Evolutionary conservation across 495 filamentous ascomycete species (phyloP).

Genomic region (Penicillium robsamsonii): DNA sequence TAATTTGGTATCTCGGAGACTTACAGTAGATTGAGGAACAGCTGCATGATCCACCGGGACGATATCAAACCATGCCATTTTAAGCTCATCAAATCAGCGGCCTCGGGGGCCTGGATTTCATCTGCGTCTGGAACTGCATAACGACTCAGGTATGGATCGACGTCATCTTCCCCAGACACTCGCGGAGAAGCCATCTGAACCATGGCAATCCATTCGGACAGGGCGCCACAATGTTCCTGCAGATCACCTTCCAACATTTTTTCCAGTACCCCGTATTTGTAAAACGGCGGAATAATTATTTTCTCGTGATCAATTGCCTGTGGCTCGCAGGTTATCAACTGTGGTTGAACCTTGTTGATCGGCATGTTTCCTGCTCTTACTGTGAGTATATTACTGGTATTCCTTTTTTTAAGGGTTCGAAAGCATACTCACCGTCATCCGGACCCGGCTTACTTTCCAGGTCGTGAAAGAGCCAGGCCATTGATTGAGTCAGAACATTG

Average conservation of each 20-base stretch:
- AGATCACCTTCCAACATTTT: constrained; percentile 45
- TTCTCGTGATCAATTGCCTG: constrained; percentile 28
- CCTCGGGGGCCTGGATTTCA: constrained; percentile 15
- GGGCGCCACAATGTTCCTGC: constrained; percentile 58
- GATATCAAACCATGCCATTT: constrained; percentile 50
- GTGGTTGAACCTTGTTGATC: constrained; percentile 54
- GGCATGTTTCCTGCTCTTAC: constrained; percentile 37
- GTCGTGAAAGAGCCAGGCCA: constrained; percentile 83
- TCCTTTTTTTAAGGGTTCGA: not conserved
- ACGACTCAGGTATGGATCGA: constrained; percentile 80
- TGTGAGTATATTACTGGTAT: constrained; percentile 6
- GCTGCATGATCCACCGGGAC: constrained; percentile 37
- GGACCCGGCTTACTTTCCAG: constrained; percentile 32
- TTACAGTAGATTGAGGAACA: constrained; percentile 45
- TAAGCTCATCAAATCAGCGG: constrained; percentile 36
- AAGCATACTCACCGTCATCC: constrained; percentile 25
- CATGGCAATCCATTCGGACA: constrained; percentile 85
- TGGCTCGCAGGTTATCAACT: constrained; percentile 38
- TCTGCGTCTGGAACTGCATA: constrained; percentile 63
- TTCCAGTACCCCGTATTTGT: constrained; percentile 21
- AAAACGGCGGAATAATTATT: constrained; percentile 50
- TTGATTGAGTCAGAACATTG: constrained; percentile 68
- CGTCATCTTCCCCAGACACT: constrained; percentile 58
- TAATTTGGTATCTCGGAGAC: constrained; percentile 11
- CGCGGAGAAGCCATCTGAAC: constrained; percentile 70